These are phyloP conservation scores for Dactylonectria estremocensis DNA, from an alignment of 2,329 filamentous ascomycete genomes.

Conservation along the genomic window DNA sequence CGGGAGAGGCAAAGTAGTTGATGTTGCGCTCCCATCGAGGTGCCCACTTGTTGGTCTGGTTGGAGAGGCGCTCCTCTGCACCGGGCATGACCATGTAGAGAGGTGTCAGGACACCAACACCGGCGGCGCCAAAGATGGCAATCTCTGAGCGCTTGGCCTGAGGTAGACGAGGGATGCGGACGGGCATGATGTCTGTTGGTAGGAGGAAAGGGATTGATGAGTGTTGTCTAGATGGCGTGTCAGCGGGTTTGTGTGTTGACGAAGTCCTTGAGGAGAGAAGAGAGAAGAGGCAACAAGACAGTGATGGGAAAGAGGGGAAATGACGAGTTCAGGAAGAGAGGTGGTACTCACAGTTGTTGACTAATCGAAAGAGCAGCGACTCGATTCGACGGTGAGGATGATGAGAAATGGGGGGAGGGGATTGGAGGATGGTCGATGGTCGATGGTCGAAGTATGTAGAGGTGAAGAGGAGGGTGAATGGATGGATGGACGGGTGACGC, in stretches of 20 bases:
- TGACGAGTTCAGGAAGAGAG: not conserved
- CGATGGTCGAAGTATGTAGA: not conserved
- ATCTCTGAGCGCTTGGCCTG: conserved; percentile 64
- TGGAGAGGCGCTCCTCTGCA: conserved; percentile 67
- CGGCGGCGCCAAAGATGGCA: conserved; percentile 68
- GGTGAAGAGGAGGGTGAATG: not conserved
- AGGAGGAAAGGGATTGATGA: not conserved
- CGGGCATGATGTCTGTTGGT: conserved; percentile 61
- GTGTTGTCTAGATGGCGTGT: conserved; percentile 18
- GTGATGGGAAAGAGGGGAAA: not conserved
- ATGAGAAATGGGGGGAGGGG: not conserved
- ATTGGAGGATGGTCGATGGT: not conserved
- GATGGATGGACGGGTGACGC: not conserved
- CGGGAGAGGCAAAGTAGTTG: conserved; percentile 65
- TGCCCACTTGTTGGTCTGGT: conserved; percentile 71
- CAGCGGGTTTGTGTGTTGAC: not conserved
- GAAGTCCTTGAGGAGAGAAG: not conserved
- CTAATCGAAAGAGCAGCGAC: conserved; percentile 13
- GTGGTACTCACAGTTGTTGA: conserved; percentile 30
- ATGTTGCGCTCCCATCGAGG: conserved; percentile 73
- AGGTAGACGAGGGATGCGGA: conserved; percentile 64
- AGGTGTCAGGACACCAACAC: conserved; percentile 68
- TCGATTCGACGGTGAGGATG: conserved; percentile 7
- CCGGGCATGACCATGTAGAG: conserved; percentile 72
- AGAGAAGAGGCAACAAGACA: not conserved